phyloP scores from a whole-genome alignment of 805 yeast genomes.

The Candida ponderosae region DNA sequence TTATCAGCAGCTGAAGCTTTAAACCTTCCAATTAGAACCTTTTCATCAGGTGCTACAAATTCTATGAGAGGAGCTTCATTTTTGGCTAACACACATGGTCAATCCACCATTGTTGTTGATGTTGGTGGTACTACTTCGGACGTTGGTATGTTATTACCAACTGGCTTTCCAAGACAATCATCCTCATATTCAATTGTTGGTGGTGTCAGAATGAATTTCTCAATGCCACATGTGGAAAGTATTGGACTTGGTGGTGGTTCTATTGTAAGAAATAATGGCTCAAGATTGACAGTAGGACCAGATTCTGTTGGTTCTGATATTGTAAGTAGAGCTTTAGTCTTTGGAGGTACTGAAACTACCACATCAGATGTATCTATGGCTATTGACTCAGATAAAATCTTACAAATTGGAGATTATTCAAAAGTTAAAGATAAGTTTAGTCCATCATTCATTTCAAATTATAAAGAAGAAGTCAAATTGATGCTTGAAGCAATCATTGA shows the following conservation, averaged over 20 bases:
- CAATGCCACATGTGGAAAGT: conserved; percentile 43
- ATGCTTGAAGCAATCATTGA: conserved; percentile 34
- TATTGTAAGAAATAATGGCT: conserved; percentile 24
- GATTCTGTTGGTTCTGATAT: conserved; percentile 37
- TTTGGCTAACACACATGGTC: conserved; percentile 23
- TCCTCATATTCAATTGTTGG: conserved; percentile 35
- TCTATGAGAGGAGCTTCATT: conserved; percentile 41
- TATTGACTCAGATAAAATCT: conserved; percentile 7
- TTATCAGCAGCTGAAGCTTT: conserved; percentile 31
- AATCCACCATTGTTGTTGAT: conserved; percentile 32
- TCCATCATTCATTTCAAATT: conserved; percentile 2
- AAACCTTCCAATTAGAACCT: conserved; percentile 35
- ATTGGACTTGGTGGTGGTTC: conserved; percentile 48
- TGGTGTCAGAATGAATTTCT: conserved; percentile 40
- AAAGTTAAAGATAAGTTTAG: conserved; percentile 16
- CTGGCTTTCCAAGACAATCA: conserved; percentile 41
- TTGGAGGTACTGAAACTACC: conserved; percentile 35
- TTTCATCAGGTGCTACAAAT: conserved; percentile 42
- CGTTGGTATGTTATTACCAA: conserved; percentile 36
- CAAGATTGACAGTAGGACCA: conserved; percentile 33
- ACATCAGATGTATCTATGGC: conserved; percentile 30
- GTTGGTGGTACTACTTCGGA: conserved; percentile 47
- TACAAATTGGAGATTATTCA: conserved; percentile 21
- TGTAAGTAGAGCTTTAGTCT: conserved; percentile 24
- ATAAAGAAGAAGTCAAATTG: conserved; percentile 6